Percentiles rank a stretch among this genome's conserved stretches.
Evolutionary conservation across 768 basidiomycete genomes (phyloP).

Genomic region (Grammothele lineata): DNA sequence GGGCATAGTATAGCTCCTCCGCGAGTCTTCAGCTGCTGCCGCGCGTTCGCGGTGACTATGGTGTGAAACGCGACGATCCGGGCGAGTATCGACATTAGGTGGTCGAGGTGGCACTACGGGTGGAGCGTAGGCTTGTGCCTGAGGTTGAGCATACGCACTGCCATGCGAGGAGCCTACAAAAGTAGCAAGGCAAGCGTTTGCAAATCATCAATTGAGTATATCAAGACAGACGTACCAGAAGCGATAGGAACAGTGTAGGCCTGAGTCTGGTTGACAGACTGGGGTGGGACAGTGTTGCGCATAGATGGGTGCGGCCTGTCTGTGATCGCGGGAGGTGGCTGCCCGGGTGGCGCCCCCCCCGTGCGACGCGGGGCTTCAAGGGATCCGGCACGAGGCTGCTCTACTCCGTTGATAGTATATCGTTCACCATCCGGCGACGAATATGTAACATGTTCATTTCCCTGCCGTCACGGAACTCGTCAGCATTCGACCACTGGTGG

Average conservation of each 20-base stretch:
- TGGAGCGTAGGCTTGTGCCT: neutral
- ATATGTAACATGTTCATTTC: conserved; percentile 69
- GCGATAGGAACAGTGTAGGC: conserved; percentile 8
- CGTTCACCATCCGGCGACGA: conserved; percentile 65
- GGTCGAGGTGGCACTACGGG: neutral
- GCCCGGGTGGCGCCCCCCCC: conserved; percentile 8
- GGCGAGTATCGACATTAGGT: no score
- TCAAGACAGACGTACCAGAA: conserved; percentile 1
- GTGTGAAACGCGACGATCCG: neutral
- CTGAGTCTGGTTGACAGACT: no score
- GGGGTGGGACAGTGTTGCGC: neutral
- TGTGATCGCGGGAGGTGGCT: conserved; percentile 4
- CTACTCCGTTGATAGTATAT: conserved; percentile 64
- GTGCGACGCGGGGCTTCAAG: no score
- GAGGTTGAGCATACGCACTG: neutral
- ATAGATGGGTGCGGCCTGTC: conserved; percentile 3
- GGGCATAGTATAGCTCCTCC: no score
- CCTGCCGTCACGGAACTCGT: conserved; percentile 38
- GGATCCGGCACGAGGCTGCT: no score
- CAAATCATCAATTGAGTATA: no score
- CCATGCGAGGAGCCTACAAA: neutral
- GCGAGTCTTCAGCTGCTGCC: conserved; percentile 5
- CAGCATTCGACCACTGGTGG: neutral
- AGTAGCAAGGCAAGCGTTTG: no score
- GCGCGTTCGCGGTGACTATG: conserved; percentile 2